phyloP scores from a whole-genome alignment of 2,329 filamentous ascomycete species.

The Pseudocercospora macadamiae region DNA sequence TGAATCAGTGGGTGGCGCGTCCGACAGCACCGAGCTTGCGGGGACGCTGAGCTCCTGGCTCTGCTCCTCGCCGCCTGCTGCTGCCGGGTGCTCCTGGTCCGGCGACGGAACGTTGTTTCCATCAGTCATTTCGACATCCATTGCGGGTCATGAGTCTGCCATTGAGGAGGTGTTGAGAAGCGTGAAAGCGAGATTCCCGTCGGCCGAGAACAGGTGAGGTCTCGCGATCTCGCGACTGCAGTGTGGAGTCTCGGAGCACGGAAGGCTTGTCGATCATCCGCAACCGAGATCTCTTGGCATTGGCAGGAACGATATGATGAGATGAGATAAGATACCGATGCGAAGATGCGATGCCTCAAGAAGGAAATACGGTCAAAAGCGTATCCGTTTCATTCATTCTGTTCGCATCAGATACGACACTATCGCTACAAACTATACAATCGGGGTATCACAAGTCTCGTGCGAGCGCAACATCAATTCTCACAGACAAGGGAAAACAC shows the following conservation, averaged over 20 bases:
- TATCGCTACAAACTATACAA: conserved; percentile 1
- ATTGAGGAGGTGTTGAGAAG: conserved; percentile 1
- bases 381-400: not conserved
- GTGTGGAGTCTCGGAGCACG: not conserved
- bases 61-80: not conserved
- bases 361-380: not conserved
- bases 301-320: not conserved
- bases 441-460: not conserved
- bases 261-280: not conserved
- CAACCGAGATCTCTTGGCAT: not conserved
- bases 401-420: not conserved
- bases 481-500: not conserved
- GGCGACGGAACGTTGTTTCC: not conserved
- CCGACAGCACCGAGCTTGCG: conserved; percentile 20
- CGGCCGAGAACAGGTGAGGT: not conserved
- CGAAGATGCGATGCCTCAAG: not conserved
- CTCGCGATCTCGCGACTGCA: not conserved
- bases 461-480: conserved; percentile 1
- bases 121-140: conserved; percentile 3
- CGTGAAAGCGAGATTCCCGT: not conserved
- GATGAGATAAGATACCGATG: too few species aligned
- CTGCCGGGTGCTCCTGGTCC: not conserved
- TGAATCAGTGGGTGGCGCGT: conserved; percentile 20
- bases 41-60: conserved; percentile 3
- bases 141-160: not conserved